A percentile compares a stretch with the other conserved stretches of the same genome.
Conservation (phyloP, 2,329 filamentous ascomycete genomes). For the Neoascochyta sp. region DNA sequence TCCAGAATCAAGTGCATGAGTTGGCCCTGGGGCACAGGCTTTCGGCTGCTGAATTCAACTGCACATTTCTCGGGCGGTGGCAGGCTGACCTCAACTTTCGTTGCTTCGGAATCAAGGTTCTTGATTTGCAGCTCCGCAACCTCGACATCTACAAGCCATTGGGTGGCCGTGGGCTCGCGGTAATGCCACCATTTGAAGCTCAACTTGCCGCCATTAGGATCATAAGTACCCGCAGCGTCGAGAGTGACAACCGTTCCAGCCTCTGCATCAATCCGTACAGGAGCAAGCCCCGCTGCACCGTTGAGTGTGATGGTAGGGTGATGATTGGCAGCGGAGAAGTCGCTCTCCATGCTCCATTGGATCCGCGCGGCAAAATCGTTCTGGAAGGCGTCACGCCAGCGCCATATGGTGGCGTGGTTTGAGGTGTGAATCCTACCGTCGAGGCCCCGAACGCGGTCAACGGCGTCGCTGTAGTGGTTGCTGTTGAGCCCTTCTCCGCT, state of each 20-base stretch:
- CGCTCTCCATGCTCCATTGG: constrained; percentile 44
- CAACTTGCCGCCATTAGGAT: constrained; percentile 45
- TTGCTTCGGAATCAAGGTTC: constrained; percentile 25
- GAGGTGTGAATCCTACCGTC: constrained; percentile 35
- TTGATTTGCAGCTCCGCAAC: constrained; percentile 40
- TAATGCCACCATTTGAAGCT: constrained; percentile 53
- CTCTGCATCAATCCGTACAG: constrained; percentile 42
- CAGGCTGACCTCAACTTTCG: constrained; percentile 39
- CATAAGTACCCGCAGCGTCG: constrained; percentile 47
- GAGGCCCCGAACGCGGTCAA: constrained; percentile 36
- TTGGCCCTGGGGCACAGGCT: constrained; percentile 42
- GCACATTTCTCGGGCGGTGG: constrained; percentile 44
- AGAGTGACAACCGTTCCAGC: constrained; percentile 42
- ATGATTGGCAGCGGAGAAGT: constrained; percentile 43
- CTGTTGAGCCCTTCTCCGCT: constrained; percentile 34
- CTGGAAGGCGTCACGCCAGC: constrained; percentile 53
- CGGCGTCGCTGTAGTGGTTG: constrained; percentile 40
- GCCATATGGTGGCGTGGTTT: constrained; percentile 52
- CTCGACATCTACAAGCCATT: constrained; percentile 43
- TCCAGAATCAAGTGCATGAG: constrained; percentile 50
- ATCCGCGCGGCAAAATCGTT: constrained; percentile 50
- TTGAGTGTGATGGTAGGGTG: constrained; percentile 49
- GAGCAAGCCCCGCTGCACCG: constrained; percentile 35
- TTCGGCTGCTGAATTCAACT: constrained; percentile 35
- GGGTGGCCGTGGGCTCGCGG: constrained; percentile 41